Base-by-base conservation (phyloP, 345 rosid species). In the Erucastrum elatum region DNA sequence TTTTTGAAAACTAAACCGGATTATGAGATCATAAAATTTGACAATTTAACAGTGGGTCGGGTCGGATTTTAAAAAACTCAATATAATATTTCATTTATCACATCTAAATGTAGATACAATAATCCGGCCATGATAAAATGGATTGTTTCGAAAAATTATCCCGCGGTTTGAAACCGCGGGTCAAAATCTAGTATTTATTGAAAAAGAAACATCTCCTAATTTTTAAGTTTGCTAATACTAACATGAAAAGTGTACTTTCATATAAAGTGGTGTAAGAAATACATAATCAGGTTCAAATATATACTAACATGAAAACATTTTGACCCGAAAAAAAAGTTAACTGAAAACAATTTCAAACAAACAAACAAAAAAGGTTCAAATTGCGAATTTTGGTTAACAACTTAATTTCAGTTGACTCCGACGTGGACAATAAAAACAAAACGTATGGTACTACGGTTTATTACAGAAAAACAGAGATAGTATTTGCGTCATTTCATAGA, bases 371-470 rank as follows among this genome's bases (percentile, higher is more conserved):
- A 49, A n/a, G 0, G 1, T 49, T 49, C n/a, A 49, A 49, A 13
- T 49, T 49, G 56, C n/a, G 5, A 49, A n/a, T 13, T 49, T 13
- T 49, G 56, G 6, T 49, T 17, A 49, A 49, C 56, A 49, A n/a
- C 17, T 49, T 13, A 12, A 49, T 49, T 37, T 66, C 9, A 49
- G 74, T 68, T 46, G 74, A 69, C 30, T 68, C 53, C 46, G 8
- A 68, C 44, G 63, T 26, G 55, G 64, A 62, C 73, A 5, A 67
- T 9, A 27, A 25, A 58, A 58, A 49, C 53, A 17, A 75, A 26
- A 66, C 16, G 31, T 2, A 4, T 27, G 69, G 71, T 67, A 21
- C 21, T 21, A 21, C 21, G 21, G 21, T 21, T 21, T 21, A 21
- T 61, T 33, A 6, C 10, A 11, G 31, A 49, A n/a, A 51, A 46